Evolutionary conservation across 108 stramenopile species (phyloP), one percentile per base, ranked within the genome.

Genomic region (Skeletonema grethae): DNA sequence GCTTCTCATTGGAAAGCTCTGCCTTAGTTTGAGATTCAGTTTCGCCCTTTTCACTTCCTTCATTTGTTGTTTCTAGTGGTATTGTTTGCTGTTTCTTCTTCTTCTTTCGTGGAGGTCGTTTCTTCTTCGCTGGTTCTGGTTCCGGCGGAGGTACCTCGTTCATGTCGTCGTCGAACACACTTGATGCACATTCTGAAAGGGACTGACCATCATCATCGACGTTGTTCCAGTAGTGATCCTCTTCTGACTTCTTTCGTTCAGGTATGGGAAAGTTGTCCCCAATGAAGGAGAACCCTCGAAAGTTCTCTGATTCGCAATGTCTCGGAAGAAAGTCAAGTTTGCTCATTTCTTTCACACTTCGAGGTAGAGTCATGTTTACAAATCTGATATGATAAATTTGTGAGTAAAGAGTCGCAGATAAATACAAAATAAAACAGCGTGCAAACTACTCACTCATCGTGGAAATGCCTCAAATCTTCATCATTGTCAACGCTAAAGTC

Each of bases 261-360:
- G 93, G 92, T 34, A 96, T 68, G 15, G 80, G 65, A 70, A 92
- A 93, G 22, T 87, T 84, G 13, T 89, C 78, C 38, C 92, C 88
- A 69, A 94, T 86, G 77, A 96, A 94, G 7, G 93, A 94, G 82
- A 96, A 96, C 29, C 95, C 95, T 13, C 85, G 76, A 72, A 96
- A 96, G 7, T 72, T 63, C 35, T 92, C 87, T 2, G 88, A 90
- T 48, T 87, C 68, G 53, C 85, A 72, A 34, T 85, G 75, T 48
- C 88, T 65, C 0, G 91, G 88, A 38, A 63, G 64, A 35, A 82
- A 78, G 45, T 82, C 74, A 15, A 84, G 70, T 9, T 83, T 79
- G 45, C 79, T 81, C 90, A 92, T 88, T 63, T 86, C 86, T 22
- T 84, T 81, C 36, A 95, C 94, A 39, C 87, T 88, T 78, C 94